Evolutionary conservation across 768 basidiomycete genomes (phyloP).

Genomic region (Russula sp.): DNA sequence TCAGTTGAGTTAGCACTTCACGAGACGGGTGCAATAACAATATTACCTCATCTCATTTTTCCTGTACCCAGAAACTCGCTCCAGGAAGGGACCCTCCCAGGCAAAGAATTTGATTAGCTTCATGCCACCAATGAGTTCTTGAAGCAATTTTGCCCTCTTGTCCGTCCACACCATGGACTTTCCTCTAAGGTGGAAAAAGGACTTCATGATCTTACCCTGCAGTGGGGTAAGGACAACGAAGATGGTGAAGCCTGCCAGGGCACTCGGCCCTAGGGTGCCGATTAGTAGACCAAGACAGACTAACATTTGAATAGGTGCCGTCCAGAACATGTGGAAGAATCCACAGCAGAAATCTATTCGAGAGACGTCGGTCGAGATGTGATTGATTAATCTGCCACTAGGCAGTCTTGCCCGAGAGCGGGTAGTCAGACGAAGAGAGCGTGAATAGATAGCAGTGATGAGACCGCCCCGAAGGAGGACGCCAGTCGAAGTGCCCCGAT

Average conservation of each 20-base stretch:
- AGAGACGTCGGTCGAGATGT: constrained; percentile 89
- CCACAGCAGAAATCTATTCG: constrained; percentile 84
- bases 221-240: constrained; percentile 68
- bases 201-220: constrained; percentile 69
- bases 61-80: constrained; percentile 64
- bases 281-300: constrained; percentile 74
- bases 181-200: constrained; percentile 57
- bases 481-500: constrained; percentile 64
- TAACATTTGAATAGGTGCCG: constrained; percentile 67
- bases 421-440: constrained; percentile 68
- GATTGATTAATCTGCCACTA: constrained; percentile 88
- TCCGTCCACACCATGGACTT: constrained; percentile 89
- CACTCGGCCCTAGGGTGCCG: constrained; percentile 59
- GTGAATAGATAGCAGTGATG: constrained; percentile 81
- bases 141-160: constrained; percentile 80
- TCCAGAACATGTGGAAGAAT: constrained; percentile 78
- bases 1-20: constrained; percentile 8
- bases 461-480: constrained; percentile 79
- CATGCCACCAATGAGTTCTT: constrained; percentile 86
- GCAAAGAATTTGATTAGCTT: constrained; percentile 90
- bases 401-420: constrained; percentile 74
- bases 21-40: background rate
- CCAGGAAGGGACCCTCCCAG: constrained; percentile 79
- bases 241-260: constrained; percentile 50
- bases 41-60: constrained; percentile 56